A percentile compares a stretch with the other conserved stretches of the same genome.
These are phyloP conservation scores for Colletotrichum echinochloae DNA, from an alignment of 2,329 filamentous ascomycete genomes.

Conservation along the genomic window DNA sequence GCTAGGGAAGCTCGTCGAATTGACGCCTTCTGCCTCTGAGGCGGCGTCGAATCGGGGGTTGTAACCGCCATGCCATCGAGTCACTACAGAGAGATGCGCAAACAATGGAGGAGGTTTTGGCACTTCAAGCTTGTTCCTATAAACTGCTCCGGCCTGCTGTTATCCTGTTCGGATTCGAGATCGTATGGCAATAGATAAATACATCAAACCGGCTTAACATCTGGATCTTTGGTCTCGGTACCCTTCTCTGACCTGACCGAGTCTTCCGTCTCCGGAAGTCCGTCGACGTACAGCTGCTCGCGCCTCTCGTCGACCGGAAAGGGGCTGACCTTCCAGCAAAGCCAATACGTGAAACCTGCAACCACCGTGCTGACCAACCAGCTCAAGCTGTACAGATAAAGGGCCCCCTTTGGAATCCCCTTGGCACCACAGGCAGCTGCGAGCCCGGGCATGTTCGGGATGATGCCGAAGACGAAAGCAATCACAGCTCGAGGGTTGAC, in stretches of 20 bases:
- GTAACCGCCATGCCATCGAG: background rate
- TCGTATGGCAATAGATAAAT: background rate
- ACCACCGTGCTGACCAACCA: slow-evolving; percentile 43
- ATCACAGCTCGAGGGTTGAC: slow-evolving; percentile 48
- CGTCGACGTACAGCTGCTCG: slow-evolving; percentile 21
- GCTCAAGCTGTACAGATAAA: slow-evolving; percentile 43
- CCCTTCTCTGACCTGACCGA: slow-evolving; percentile 4
- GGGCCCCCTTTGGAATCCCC: slow-evolving; percentile 37
- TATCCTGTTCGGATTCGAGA: no score
- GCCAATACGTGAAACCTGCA: slow-evolving; percentile 36
- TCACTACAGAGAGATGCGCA: background rate
- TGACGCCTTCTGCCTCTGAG: slow-evolving; percentile 19
- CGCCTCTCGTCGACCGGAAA: slow-evolving; percentile 9
- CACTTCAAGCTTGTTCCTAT: no score
- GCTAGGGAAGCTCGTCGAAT: slow-evolving; percentile 20
- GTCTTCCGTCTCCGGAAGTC: background rate
- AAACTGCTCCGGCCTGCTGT: background rate
- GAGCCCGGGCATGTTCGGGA: slow-evolving; percentile 44
- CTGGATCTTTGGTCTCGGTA: background rate
- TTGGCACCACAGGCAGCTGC: slow-evolving; percentile 42
- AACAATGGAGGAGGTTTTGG: background rate
- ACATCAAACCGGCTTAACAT: background rate
- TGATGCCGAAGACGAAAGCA: slow-evolving; percentile 48
- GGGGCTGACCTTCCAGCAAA: slow-evolving; percentile 18
- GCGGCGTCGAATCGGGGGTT: slow-evolving; percentile 7